These are phyloP conservation scores for Beta macrorhiza DNA, from an alignment of 179 eudicot genomes.

Conservation along the genomic window DNA sequence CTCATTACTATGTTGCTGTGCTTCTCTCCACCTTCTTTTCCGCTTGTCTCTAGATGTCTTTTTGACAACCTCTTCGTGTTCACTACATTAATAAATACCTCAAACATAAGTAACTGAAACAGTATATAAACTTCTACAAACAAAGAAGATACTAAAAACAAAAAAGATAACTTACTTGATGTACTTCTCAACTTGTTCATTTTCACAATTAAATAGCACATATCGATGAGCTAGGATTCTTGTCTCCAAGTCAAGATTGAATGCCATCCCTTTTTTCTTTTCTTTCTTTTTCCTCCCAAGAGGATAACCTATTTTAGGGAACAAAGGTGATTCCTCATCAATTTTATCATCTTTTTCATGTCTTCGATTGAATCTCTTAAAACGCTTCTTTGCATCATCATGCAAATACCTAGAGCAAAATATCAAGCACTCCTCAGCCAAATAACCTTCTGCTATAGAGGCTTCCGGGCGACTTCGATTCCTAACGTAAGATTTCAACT, in stretches of 20 bases:
- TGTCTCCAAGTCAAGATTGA: neutral
- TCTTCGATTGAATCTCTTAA: too few relatives aligned
- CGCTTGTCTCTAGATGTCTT: neutral
- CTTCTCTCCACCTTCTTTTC: neutral
- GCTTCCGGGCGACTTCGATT: too few relatives aligned
- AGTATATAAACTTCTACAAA: neutral
- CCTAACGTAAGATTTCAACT: too few relatives aligned
- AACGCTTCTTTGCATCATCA: too few relatives aligned
- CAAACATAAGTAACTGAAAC: neutral
- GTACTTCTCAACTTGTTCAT: neutral
- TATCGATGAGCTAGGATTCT: neutral
- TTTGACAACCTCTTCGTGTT: neutral
- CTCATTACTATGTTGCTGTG: neutral
- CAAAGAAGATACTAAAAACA: neutral
- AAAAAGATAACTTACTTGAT: neutral
- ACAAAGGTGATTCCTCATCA: neutral
- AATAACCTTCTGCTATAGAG: too few relatives aligned
- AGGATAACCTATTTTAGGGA: neutral
- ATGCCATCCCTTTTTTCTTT: neutral
- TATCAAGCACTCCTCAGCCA: too few relatives aligned
- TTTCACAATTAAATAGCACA: neutral
- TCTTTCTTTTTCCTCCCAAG: constrained; percentile 1
- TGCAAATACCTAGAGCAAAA: too few relatives aligned
- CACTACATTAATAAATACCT: neutral
- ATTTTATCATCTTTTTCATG: neutral